Conservation (phyloP, 768 basidiomycete species). For the Leccinum barrowsii region DNA sequence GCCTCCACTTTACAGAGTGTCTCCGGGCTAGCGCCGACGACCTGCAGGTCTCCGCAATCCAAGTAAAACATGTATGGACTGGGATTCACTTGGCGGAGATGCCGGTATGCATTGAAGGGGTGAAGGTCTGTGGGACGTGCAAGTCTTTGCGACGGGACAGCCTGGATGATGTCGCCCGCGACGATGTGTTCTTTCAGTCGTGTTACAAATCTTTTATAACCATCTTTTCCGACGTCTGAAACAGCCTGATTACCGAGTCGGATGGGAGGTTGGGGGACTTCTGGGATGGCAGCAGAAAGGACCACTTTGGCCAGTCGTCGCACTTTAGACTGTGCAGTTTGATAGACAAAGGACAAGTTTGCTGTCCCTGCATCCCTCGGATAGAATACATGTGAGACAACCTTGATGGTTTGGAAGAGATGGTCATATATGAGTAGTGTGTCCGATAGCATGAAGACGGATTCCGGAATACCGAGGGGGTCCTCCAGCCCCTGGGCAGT, state of each 20-base stretch:
- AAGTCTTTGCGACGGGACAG: slow-evolving; percentile 92
- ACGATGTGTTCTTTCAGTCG: slow-evolving; percentile 91
- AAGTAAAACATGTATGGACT: slow-evolving; percentile 99
- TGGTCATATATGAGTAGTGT: slow-evolving; percentile 97
- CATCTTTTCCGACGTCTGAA: slow-evolving; percentile 91
- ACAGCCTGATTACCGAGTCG: slow-evolving; percentile 63
- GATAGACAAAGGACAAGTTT: slow-evolving; percentile 82
- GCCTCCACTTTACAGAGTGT: slow-evolving; percentile 93
- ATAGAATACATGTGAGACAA: slow-evolving; percentile 93
- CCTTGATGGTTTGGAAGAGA: slow-evolving; percentile 89
- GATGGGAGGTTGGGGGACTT: slow-evolving; percentile 62
- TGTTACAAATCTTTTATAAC: slow-evolving; percentile 90
- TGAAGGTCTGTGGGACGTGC: slow-evolving; percentile 82
- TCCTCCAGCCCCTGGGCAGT: slow-evolving; percentile 75
- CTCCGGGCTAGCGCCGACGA: slow-evolving; percentile 98
- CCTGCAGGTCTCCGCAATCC: slow-evolving; percentile 87
- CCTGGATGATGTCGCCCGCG: slow-evolving; percentile 97
- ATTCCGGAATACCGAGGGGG: slow-evolving; percentile 85
- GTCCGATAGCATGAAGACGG: slow-evolving; percentile 95
- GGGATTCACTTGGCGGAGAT: slow-evolving; percentile 91
- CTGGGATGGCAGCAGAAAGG: slow-evolving; percentile 48
- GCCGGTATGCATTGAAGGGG: slow-evolving; percentile 96
- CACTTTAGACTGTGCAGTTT: slow-evolving; percentile 80
- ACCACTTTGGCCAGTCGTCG: slow-evolving; percentile 75
- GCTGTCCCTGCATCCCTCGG: slow-evolving; percentile 63